Evolutionary conservation across 805 yeast genomes (phyloP), one percentile per base, ranked within the genome.

Genomic region (Teunomyces stri): DNA sequence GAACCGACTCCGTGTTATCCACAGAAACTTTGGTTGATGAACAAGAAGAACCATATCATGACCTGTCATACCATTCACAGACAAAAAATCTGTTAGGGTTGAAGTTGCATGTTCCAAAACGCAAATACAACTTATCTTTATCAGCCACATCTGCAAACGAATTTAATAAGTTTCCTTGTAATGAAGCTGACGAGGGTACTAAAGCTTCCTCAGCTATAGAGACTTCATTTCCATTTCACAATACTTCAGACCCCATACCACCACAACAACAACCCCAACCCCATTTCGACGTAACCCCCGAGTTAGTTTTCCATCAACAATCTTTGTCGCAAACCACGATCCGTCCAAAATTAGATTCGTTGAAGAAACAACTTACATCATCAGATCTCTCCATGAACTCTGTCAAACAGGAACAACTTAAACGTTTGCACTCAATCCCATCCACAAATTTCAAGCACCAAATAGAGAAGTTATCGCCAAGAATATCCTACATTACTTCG

Each of bases 1-100:
- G 58, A 44, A 60, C 51, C 30, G 60, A 53, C 29, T 52, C 55
- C 28, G 51, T 55, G 18, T 28, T 52, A 9, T 65, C 70, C n/a
- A 60, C 66, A 1, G 70, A 66, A 12, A 68, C 72, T 3, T 49
- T 68, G 34, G 68, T 66, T 12, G 69, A 65, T n/a, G 66, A 57
- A 3, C 40, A 37, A 9, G 40, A 37, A 3, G 40, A 21, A 4
- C 9, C 25, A 13, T 21, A 12, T 13, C 21, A 37, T 13, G 40
- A 37, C n/a, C 40, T 22, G 29, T 13, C 25, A n/a, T 21, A n/a
- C 2, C 22, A 22, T 21, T 21, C 40, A 6, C 40, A 22, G n/a
- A 29, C 37, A 39, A 25, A 45, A 38, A 47, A 38, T 49, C 46
- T 45, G n/a, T 48, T 54, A 5, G 56, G 53, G 36, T 50, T 55